These are phyloP conservation scores for Neospermospora avenae DNA, from an alignment of 2,329 filamentous ascomycete species.

Conservation along the genomic window DNA sequence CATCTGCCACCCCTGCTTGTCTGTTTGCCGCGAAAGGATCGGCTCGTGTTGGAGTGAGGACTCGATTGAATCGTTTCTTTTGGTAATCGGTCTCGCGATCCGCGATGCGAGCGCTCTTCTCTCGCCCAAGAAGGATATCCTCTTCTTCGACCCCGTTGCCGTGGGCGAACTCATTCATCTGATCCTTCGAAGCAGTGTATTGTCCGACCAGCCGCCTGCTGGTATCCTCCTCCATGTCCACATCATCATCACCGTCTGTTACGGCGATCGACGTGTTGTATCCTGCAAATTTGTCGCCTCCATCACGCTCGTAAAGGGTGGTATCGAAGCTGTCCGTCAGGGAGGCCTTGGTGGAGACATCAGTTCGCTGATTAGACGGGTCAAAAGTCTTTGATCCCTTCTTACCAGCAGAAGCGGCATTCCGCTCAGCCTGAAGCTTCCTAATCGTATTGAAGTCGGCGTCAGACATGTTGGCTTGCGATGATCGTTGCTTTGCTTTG, in stretches of 20 bases:
- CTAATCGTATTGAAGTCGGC: constrained; percentile 85
- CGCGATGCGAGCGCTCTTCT: constrained; percentile 85
- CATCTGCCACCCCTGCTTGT: constrained; percentile 62
- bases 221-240: constrained; percentile 72
- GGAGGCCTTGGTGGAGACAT: constrained; percentile 84
- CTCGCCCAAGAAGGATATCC: constrained; percentile 78
- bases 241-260: constrained; percentile 74
- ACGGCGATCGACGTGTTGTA: constrained; percentile 89
- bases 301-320: constrained; percentile 77
- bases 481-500: constrained; percentile 1
- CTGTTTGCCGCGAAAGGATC: constrained; percentile 80
- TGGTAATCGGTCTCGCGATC: constrained; percentile 98
- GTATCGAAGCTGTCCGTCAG: constrained; percentile 87
- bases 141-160: constrained; percentile 87
- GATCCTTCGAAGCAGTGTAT: constrained; percentile 87
- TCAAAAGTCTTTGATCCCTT: constrained; percentile 81
- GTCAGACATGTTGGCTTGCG: constrained; percentile 54
- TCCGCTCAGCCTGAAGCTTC: constrained; percentile 89
- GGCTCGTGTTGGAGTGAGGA: constrained; percentile 78
- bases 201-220: constrained; percentile 83
- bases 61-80: constrained; percentile 87
- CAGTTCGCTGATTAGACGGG: constrained; percentile 73
- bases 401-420: constrained; percentile 72
- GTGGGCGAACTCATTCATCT: constrained; percentile 91
- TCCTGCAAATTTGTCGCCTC: constrained; percentile 76